Conservation (phyloP, 441 rosid species). For the Bruguiera hainesii region DNA sequence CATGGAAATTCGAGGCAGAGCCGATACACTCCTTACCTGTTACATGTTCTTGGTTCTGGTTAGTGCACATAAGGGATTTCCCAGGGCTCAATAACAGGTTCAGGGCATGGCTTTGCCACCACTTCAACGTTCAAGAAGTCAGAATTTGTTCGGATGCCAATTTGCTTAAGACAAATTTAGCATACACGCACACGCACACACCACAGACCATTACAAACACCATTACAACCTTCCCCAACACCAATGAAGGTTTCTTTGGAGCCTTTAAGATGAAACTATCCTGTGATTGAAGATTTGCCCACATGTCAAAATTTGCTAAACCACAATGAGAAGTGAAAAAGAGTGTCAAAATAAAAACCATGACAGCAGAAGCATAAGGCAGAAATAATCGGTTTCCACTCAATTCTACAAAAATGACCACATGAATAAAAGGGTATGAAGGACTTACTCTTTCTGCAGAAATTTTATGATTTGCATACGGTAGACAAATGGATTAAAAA, state of each 20-base stretch:
- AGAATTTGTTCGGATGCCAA: slow-evolving; percentile 23
- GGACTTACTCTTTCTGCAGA: not conserved
- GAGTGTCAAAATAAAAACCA: not conserved
- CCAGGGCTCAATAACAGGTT: slow-evolving; percentile 79
- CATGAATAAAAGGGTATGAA: not conserved
- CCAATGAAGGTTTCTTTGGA: slow-evolving; percentile 39
- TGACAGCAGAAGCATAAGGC: not conserved
- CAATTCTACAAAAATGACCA: not conserved
- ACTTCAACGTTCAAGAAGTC: slow-evolving; percentile 28
- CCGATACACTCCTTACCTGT: slow-evolving; percentile 45
- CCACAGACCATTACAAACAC: slow-evolving; percentile 37
- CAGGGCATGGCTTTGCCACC: slow-evolving; percentile 51
- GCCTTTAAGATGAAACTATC: slow-evolving; percentile 35
- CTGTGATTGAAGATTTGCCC: slow-evolving; percentile 19
- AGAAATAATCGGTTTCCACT: slow-evolving; percentile 5
- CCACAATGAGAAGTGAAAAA: not conserved
- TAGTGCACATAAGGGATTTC: slow-evolving; percentile 89
- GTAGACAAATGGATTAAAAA: not conserved
- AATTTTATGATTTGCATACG: not conserved
- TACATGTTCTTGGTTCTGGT: slow-evolving; percentile 71
- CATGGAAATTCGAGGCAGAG: slow-evolving; percentile 14
- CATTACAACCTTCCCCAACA: slow-evolving; percentile 40
- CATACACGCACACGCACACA: slow-evolving; percentile 36
- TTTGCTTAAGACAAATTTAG: slow-evolving; percentile 42
- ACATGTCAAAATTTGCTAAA: not conserved